phyloP scores from a whole-genome alignment of 2,329 filamentous ascomycete species.

The Claviceps arundinis region DNA sequence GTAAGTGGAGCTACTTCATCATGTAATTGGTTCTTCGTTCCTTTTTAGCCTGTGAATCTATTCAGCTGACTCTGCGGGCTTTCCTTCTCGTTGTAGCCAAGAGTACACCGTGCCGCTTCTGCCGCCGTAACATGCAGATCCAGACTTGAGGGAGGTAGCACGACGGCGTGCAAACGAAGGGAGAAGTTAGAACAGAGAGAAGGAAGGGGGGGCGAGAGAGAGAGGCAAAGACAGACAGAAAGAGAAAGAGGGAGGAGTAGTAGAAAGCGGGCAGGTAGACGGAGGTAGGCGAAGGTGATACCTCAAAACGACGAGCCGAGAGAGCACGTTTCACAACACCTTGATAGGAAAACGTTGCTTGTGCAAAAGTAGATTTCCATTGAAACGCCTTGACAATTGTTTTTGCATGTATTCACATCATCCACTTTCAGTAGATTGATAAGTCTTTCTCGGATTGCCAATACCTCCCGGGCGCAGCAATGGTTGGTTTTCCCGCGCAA shows the following conservation, averaged over 20 bases:
- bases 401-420: background rate
- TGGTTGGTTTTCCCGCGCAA: conserved; percentile 36
- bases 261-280: too few species aligned
- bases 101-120: background rate
- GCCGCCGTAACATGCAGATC: background rate
- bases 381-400: too few species aligned
- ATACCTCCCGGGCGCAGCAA: conserved; percentile 37
- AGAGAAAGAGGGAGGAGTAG: background rate
- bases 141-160: too few species aligned
- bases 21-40: background rate
- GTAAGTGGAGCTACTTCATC: too few species aligned
- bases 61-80: too few species aligned
- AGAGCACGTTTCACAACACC: background rate
- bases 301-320: background rate
- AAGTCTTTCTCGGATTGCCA: conserved; percentile 29
- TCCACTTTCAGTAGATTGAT: conserved; percentile 18
- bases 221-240: background rate
- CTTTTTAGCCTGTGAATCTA: background rate
- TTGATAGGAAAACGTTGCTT: background rate
- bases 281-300: background rate
- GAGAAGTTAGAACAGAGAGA: background rate
- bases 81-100: background rate
- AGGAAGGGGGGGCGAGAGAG: background rate
- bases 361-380: background rate
- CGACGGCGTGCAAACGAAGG: background rate